Base-by-base conservation (phyloP, 164 flowering plant genomes). In the Umbellularia californica region DNA sequence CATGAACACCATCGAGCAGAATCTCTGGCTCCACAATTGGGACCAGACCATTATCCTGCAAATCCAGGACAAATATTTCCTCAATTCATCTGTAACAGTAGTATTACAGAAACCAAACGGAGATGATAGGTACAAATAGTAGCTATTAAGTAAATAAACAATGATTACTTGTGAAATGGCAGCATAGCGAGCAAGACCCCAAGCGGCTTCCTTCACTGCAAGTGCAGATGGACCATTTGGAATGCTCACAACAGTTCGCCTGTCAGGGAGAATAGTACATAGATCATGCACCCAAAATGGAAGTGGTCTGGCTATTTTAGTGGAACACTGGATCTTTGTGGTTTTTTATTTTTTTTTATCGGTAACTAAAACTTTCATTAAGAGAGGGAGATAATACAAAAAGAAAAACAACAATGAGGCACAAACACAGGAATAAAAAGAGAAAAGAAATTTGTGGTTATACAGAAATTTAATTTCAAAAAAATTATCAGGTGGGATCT, bases 211-310 rank as follows among this genome's bases (percentile, higher is more conserved):
- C 83, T 92, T 90, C 74, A 90, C 90, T 17, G 95, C 95, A 67
- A 92, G 80, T 70, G 93, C 95, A 67, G 95, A 89, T 70, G 95
- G 97, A 55, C 97, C 97, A 58, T 89, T 90, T 78, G 93, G 97
- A 83, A 92, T 90, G 91, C 97, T 92, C 84, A 92, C 92, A 75
- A 92, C 92, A 30, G 92, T 92, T 74, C 97, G 93, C 97, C 95
- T 92, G 78, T 69, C 74, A 12, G 35, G n/a, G 47, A 4, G 19
- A 67, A 25, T 15, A 19, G 28, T 27, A 27, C 47, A 41, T 9
- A 41, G 47, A 41, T 64, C 67, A 64, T 41, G 27, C 28, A 64
- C 33, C 67, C 67, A 25, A 13, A 13, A 41, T 41, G 47, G 47
- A 41, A 41, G 47, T 41, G 9, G 47, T 41, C 47, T 5, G 9